Evolutionary conservation across 768 basidiomycete genomes (phyloP).

Genomic region (Mycena rosella): DNA sequence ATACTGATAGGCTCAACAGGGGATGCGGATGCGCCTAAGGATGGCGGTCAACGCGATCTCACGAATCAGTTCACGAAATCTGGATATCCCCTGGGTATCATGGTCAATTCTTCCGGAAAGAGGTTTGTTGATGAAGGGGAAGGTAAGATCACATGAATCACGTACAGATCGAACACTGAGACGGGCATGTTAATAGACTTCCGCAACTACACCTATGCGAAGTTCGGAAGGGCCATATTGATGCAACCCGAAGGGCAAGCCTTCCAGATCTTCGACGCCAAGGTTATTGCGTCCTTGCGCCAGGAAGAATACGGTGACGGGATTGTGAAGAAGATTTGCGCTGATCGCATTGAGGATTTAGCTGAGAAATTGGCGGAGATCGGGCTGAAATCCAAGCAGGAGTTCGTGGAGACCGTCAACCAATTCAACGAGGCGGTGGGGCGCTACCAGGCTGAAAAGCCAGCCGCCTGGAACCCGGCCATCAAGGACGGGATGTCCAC

Average conservation of each 20-base stretch:
- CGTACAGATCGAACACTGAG: not conserved
- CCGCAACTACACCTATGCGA: constrained; percentile 80
- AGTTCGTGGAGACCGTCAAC: constrained; percentile 60
- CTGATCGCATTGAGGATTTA: constrained; percentile 60
- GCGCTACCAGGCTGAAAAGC: constrained; percentile 51
- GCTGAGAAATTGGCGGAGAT: constrained; percentile 58
- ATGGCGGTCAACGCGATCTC: constrained; percentile 66
- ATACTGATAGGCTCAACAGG: constrained; percentile 51
- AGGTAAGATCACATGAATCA: constrained; percentile 19
- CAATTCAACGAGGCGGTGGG: constrained; percentile 66
- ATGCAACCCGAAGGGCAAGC: constrained; percentile 68
- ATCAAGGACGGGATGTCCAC: constrained; percentile 74
- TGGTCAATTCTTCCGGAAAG: constrained; percentile 69
- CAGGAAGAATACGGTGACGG: constrained; percentile 76
- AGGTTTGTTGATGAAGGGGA: constrained; percentile 81
- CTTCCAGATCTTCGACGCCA: constrained; percentile 76
- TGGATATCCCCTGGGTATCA: constrained; percentile 78
- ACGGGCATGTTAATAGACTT: constrained; percentile 54
- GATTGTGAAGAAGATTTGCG: constrained; percentile 68
- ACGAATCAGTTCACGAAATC: constrained; percentile 83
- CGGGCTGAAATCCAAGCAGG: constrained; percentile 59
- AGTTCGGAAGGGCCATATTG: constrained; percentile 72
- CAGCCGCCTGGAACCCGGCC: constrained; percentile 69
- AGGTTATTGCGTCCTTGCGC: constrained; percentile 58
- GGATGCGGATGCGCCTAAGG: constrained; percentile 70